These are phyloP conservation scores for Heliamphora ciliata DNA, from an alignment of 179 eudicot genomes.

Conservation along the genomic window DNA sequence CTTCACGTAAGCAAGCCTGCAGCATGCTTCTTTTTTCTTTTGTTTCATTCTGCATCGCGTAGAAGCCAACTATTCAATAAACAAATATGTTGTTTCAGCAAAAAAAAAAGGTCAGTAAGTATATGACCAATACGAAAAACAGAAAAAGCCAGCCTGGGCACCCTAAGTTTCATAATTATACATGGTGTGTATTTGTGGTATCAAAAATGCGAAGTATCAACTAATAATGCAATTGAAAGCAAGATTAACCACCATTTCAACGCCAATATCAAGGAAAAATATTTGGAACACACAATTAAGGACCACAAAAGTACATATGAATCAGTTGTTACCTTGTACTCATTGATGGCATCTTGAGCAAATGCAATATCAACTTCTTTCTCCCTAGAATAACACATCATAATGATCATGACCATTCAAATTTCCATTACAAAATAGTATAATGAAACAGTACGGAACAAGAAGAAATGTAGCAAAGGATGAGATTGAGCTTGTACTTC, in stretches of 20 bases:
- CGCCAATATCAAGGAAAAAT: not conserved
- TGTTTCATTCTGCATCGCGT: not conserved
- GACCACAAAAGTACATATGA: constrained; percentile 12
- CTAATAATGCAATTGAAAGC: not conserved
- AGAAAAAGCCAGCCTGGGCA: not conserved
- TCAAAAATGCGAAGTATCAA: not conserved
- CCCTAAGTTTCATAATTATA: not conserved
- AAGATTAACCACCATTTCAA: not conserved
- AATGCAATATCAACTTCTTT: constrained; percentile 71
- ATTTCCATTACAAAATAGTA: not conserved
- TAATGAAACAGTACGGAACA: not conserved
- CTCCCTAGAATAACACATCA: constrained; percentile 53
- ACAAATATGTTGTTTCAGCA: not conserved
- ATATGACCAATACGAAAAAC: not conserved
- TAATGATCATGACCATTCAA: not conserved
- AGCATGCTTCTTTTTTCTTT: not conserved
- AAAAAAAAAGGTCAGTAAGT: not conserved
- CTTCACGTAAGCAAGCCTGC: not conserved
- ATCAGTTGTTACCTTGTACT: constrained; percentile 52
- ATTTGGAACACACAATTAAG: not conserved
- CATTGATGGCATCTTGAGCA: constrained; percentile 84
- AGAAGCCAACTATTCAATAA: not conserved
- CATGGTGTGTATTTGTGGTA: not conserved
- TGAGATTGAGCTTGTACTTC: not conserved
- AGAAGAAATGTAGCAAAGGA: not conserved